A percentile compares a stretch with the other conserved stretches of the same genome.
Evolutionary conservation across 345 rosid species (phyloP).

Genomic region (Populus davidiana): DNA sequence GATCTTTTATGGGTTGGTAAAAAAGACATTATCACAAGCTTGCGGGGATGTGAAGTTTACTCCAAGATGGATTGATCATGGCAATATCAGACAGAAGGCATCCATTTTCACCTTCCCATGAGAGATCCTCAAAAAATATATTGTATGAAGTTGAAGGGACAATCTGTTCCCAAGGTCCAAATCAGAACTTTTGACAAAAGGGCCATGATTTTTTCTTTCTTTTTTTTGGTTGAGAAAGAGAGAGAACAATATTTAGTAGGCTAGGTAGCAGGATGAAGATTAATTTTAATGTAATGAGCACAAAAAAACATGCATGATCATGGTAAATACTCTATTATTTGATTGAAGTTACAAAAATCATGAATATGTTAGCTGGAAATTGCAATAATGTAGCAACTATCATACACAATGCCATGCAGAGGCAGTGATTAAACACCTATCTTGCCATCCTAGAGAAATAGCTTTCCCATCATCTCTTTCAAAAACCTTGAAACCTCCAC

Average conservation of each 20-base stretch:
- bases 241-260: background rate
- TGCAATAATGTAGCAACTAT: background rate
- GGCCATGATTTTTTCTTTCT: no score
- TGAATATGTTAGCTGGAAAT: conserved; percentile 22
- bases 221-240: background rate
- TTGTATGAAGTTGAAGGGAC: background rate
- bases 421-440: conserved; percentile 52
- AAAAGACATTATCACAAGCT: background rate
- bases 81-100: background rate
- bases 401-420: conserved; percentile 59
- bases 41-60: background rate
- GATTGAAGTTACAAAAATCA: conserved; percentile 13
- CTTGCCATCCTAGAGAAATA: conserved; percentile 63
- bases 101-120: background rate
- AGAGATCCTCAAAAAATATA: background rate
- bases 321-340: background rate
- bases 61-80: background rate
- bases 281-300: background rate
- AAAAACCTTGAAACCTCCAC: conserved; percentile 45
- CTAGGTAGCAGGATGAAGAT: background rate
- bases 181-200: no score
- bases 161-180: background rate
- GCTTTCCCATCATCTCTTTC: conserved; percentile 54
- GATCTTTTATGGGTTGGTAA: background rate
- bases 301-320: background rate